Percentiles rank a stretch among this genome's conserved stretches.
These are phyloP conservation scores for Neurospora africana DNA, from an alignment of 495 filamentous ascomycete species.

Conservation along the genomic window DNA sequence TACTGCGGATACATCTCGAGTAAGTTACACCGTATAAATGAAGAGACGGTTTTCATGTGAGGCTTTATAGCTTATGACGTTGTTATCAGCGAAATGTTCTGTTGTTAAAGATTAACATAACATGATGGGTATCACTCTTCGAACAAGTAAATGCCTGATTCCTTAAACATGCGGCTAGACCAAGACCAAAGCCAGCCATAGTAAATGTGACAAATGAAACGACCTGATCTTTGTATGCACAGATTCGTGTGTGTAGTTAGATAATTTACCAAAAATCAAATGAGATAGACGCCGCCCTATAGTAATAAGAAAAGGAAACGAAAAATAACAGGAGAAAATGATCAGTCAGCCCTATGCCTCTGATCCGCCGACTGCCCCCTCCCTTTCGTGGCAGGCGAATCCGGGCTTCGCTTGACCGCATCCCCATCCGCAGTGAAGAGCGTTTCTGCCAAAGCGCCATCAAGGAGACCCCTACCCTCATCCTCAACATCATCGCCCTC, in stretches of 20 bases:
- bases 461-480: slow-evolving; percentile 13
- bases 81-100: not conserved
- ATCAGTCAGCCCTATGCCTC: not conserved
- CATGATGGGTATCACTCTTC: not conserved
- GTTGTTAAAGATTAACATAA: not conserved
- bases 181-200: not conserved
- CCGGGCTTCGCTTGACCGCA: not conserved
- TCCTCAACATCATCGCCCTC: slow-evolving; percentile 12
- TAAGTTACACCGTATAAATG: not conserved
- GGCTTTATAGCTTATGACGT: not conserved
- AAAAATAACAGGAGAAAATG: not conserved
- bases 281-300: not conserved
- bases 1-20: not conserved
- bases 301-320: not conserved
- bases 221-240: not conserved
- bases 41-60: not conserved
- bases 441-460: not conserved
- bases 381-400: not conserved
- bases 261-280: not conserved
- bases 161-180: not conserved
- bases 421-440: not conserved
- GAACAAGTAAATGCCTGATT: not conserved
- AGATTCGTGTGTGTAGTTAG: not conserved
- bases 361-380: not conserved
- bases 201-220: not conserved